phyloP scores from a whole-genome alignment of 768 basidiomycete genomes.

The Boletus patriciae region DNA sequence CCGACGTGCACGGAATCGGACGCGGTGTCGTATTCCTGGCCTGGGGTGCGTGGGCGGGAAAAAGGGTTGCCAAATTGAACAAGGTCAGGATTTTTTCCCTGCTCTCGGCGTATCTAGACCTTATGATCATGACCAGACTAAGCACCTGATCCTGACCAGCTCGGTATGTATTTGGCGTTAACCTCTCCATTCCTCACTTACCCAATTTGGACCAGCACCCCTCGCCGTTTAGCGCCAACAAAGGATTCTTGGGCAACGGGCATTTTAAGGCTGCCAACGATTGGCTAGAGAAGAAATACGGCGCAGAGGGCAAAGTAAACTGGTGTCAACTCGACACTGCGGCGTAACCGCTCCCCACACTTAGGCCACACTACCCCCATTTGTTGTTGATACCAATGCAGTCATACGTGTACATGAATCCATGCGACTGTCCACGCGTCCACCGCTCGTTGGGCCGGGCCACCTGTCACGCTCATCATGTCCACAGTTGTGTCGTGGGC shows the following conservation, averaged over 20 bases:
- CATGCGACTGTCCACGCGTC: constrained; percentile 15
- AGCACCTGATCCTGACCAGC: constrained; percentile 77
- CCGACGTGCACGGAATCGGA: constrained; percentile 51
- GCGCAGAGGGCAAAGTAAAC: constrained; percentile 64
- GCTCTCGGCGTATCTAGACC: constrained; percentile 16
- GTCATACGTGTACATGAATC: constrained; percentile 20
- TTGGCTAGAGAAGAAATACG: constrained; percentile 83
- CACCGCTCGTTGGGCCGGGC: constrained; percentile 23
- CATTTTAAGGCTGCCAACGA: constrained; percentile 87
- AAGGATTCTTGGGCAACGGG: constrained; percentile 84
- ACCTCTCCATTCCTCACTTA: constrained; percentile 26
- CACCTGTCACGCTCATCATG: constrained; percentile 5
- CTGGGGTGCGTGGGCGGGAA: constrained; percentile 87
- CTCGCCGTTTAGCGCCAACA: constrained; percentile 72
- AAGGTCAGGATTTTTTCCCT: constrained; percentile 46
- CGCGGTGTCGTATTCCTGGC: constrained; percentile 85
- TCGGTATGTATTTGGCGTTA: constrained; percentile 50
- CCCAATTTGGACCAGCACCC: constrained; percentile 63
- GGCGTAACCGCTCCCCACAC: constrained; percentile 16
- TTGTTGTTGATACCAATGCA: constrained; percentile 29
- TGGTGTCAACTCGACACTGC: constrained; percentile 56
- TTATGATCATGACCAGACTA: constrained; percentile 49
- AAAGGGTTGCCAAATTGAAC: constrained; percentile 75
- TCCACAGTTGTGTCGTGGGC: not conserved
- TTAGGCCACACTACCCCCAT: constrained; percentile 25